These are phyloP conservation scores for Gnomoniopsis sp. DNA, from an alignment of 2,329 filamentous ascomycete species.

Conservation along the genomic window DNA sequence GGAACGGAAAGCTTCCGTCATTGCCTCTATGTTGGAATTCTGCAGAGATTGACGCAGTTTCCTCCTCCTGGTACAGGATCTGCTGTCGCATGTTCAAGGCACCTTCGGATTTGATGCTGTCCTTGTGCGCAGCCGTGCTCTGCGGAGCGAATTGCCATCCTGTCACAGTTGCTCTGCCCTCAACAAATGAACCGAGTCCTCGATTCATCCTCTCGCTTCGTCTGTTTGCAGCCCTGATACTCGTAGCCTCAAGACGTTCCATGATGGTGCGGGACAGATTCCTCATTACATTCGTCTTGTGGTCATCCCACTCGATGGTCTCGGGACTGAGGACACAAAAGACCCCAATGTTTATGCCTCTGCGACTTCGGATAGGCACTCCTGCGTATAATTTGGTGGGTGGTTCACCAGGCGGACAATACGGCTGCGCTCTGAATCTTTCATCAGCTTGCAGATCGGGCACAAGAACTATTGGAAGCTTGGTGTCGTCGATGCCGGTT, in stretches of 20 bases:
- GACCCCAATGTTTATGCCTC: conserved; percentile 6
- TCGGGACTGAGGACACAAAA: background rate
- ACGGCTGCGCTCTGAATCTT: background rate
- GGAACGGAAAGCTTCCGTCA: background rate
- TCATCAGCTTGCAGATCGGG: conserved; percentile 1
- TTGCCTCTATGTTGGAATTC: background rate
- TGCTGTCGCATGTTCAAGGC: conserved; percentile 6
- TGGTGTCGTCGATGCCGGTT: background rate
- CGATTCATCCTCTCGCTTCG: conserved; percentile 24
- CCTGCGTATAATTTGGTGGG: conserved; percentile 6
- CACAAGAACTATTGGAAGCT: conserved; percentile 2
- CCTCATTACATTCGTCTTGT: conserved; percentile 19
- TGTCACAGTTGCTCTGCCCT: conserved; percentile 12
- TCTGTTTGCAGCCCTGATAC: conserved; percentile 19
- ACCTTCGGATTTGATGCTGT: background rate
- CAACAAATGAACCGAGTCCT: conserved; percentile 22
- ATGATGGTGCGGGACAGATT: conserved; percentile 24
- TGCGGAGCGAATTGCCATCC: background rate
- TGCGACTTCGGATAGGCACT: conserved; percentile 8
- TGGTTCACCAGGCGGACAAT: background rate
- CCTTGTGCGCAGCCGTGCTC: background rate
- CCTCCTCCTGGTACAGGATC: background rate
- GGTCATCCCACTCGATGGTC: conserved; percentile 10
- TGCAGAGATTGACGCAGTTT: background rate
- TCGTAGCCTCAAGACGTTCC: conserved; percentile 24